Base-by-base conservation (phyloP, 805 yeast species). In the Torulaspora indica region DNA sequence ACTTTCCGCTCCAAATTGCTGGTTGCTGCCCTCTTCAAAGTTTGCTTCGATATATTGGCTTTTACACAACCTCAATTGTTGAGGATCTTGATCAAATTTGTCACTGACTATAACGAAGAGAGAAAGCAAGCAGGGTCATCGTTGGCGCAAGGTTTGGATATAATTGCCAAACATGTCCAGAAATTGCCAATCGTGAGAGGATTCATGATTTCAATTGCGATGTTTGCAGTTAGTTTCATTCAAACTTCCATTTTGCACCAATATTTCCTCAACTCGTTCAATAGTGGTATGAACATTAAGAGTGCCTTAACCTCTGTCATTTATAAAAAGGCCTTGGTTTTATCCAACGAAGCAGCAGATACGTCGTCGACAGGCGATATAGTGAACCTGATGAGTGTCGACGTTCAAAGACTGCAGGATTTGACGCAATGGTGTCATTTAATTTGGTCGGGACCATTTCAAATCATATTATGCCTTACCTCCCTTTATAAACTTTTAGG, bases 361-460 rank as follows among this genome's bases (percentile, higher is more conserved):
- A 67, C 77, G 55, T 78, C 87, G 32, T 77, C 86, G 25, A 85
- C 95, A 4, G 98, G 98, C 59, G 96, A 89, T 62, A 85, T 91
- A 53, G 97, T 90, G 46, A 90, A 90, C 60, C 72, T 90, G 57
- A 88, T 90, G 96, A 82, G 95, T 42, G 95, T 90, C 35, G 98
- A 90, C 68, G 81, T 89, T 2, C 95, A 85, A 67, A 79, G 95
- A 67, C 69, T 90, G 45, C 95, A 86, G 62, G 95, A 86, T 54
- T 71, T 88, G 44, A 77, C 84, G 18, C 89, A 85, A 61, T 78
- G 82, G 64, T 77, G 89, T 50, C 83, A 86, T 56, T 73, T 87
- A 42, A 71, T 86, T 40, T 88, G 96, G 95, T 87, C 95, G 1
- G 95, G 95, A 38, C 97, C 97, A 1, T 84, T 89, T 67, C 96